A percentile compares a stretch with the other conserved stretches of the same genome.
These are phyloP conservation scores for Alnus rubra DNA, from an alignment of 306 rosid species.

Conservation along the genomic window DNA sequence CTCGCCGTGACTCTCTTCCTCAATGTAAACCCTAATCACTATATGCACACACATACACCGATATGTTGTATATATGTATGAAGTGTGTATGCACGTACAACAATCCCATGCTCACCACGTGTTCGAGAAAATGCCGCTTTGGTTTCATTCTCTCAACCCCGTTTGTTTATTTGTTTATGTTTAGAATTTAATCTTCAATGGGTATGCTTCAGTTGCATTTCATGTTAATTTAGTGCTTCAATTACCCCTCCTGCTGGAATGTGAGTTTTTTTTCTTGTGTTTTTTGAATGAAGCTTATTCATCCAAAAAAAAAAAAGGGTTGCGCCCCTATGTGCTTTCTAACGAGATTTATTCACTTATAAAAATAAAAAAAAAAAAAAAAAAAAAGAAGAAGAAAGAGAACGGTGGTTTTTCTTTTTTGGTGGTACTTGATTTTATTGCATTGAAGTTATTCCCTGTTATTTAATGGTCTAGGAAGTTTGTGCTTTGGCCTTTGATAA, in stretches of 20 bases:
- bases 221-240: not conserved
- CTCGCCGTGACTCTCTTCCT: constrained; percentile 12
- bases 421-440: not conserved
- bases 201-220: not conserved
- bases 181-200: not conserved
- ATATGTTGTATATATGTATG: not conserved
- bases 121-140: constrained; percentile 31
- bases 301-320: too few species aligned
- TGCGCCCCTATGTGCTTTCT: too few species aligned
- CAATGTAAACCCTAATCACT: constrained; percentile 27
- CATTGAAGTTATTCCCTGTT: not conserved
- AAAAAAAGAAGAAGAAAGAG: too few species aligned
- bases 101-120: constrained; percentile 13
- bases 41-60: not conserved
- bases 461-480: not conserved
- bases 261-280: too few species aligned
- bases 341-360: too few species aligned
- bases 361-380: too few species aligned
- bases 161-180: not conserved
- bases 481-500: not conserved
- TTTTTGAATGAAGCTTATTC: too few species aligned
- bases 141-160: not conserved
- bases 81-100: not conserved
- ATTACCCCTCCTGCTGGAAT: too few species aligned
- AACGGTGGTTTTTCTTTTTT: too few species aligned